Percentiles rank a stretch among this genome's conserved stretches.
Conservation (phyloP, 2,329 filamentous ascomycete genomes). For the Neopestalotiopsis sp. region DNA sequence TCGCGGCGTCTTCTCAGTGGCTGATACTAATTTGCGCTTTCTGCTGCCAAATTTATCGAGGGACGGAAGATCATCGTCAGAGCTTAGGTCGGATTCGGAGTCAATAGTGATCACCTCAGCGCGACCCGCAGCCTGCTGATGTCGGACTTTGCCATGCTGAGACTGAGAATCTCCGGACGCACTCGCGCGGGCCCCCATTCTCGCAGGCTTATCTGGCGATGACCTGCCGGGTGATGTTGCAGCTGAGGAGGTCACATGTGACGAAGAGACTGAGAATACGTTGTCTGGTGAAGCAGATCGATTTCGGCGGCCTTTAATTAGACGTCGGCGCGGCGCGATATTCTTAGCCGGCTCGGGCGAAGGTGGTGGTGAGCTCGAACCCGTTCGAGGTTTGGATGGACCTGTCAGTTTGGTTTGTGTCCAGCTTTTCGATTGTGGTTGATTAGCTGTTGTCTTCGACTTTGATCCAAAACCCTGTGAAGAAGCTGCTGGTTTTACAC, state of each 20-base stretch:
- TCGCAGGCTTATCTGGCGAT: slow-evolving; percentile 9
- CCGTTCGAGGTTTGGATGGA: background rate
- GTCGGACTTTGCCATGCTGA: slow-evolving; percentile 18
- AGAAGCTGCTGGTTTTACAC: background rate
- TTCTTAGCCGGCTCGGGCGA: slow-evolving; percentile 23
- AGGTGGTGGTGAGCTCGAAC: slow-evolving; percentile 22
- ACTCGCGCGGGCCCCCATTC: slow-evolving; percentile 7
- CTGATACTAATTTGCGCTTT: slow-evolving; percentile 29
- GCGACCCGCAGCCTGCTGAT: slow-evolving; percentile 14
- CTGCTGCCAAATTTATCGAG: slow-evolving; percentile 16
- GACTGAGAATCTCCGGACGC: slow-evolving; percentile 6
- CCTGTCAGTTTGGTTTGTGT: slow-evolving; percentile 11
- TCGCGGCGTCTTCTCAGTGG: background rate
- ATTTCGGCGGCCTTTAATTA: slow-evolving; percentile 34
- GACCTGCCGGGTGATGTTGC: slow-evolving; percentile 30
- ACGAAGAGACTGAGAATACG: slow-evolving; percentile 38
- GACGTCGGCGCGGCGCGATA: slow-evolving; percentile 30
- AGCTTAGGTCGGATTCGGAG: slow-evolving; percentile 21
- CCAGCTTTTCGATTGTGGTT: background rate
- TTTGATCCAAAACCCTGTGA: background rate
- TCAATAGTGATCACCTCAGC: slow-evolving; percentile 22
- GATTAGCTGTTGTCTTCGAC: background rate
- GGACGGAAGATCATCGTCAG: slow-evolving; percentile 18
- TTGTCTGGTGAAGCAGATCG: slow-evolving; percentile 32
- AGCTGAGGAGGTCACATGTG: slow-evolving; percentile 30